Evolutionary conservation across 2,329 filamentous ascomycete species (phyloP), one percentile per base, ranked within the genome.

Genomic region (Plectosphaerella cucumerina): DNA sequence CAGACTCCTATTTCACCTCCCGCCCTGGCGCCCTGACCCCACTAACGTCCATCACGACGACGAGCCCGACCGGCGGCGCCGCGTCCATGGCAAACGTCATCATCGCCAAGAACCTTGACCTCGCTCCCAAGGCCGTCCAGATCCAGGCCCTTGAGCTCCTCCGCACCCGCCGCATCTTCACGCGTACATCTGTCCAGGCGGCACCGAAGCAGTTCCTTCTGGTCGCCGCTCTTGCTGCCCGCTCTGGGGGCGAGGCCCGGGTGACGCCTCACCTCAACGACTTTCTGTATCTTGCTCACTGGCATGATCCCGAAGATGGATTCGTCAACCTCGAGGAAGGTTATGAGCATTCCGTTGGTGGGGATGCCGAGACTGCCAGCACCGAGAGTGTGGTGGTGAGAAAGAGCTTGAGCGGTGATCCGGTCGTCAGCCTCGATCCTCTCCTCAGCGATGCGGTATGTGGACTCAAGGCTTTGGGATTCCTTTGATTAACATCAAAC

Each of bases 241-340:
- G 65, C 34, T 67, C 69, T 39, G 74, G 74, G 3, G 75, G 78
- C 35, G 62, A 71, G 42, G 72, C 75, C 4, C 72, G 71, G 47
- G 73, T 86, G 47, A 78, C 74, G 20, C 69, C 68, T 31, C 78
- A 90, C 58, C 64, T 86, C 67, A 95, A 91, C 60, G 90, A 97
- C 53, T 83, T 89, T 56, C 86, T 97, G 58, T 90, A 91, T 64
- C 85, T 97, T 52, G 93, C 89, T 0, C 92, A 97, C 66, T 89
- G 85, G 71, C 91, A 97, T 61, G 80, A 86, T 51, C 76, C 79
- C 0, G 75, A 80, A 2, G 84, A 93, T 63, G 89, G 87, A 0
- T 87, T 91, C 55, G 77, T 84, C 5, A 88, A 94, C 56, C 67
- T 93, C 1, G 88, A 95, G 53, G 85, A 89, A 34, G 70, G 69